Percentiles rank a stretch among this genome's conserved stretches.
Evolutionary conservation across 441 rosid species (phyloP).

Genomic region (Erodium trifolium): DNA sequence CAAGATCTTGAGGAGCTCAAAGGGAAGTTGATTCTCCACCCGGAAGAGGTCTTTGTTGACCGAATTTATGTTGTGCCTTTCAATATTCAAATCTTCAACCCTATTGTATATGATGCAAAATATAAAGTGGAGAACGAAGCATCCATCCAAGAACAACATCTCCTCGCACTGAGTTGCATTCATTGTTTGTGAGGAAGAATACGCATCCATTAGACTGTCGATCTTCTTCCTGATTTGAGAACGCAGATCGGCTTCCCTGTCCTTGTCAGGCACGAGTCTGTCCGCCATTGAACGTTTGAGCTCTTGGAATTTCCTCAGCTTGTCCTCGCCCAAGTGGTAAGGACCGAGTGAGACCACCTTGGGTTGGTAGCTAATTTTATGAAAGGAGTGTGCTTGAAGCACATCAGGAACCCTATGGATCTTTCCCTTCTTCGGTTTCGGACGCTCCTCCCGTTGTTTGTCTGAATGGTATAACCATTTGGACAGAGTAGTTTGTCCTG

Average conservation of each 20-base stretch:
- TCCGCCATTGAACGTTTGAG: neutral
- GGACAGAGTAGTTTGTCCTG: no score
- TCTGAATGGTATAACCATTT: no score
- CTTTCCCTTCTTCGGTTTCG: no score
- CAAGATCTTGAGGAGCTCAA: constrained; percentile 14
- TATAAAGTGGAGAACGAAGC: constrained; percentile 2
- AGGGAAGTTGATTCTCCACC: constrained; percentile 21
- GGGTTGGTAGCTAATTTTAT: neutral
- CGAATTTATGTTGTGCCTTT: constrained; percentile 8
- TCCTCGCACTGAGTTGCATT: constrained; percentile 1
- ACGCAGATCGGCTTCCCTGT: neutral
- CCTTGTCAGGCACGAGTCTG: neutral
- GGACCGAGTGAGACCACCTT: neutral
- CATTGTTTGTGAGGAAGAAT: neutral
- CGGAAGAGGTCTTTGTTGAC: constrained; percentile 12
- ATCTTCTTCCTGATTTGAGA: neutral
- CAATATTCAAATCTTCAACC: neutral
- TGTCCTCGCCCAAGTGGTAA: neutral
- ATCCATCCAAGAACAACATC: constrained; percentile 21
- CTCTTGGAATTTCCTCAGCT: neutral
- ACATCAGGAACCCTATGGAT: no score
- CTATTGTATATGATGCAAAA: neutral
- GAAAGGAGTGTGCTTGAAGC: no score
- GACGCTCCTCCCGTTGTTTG: no score
- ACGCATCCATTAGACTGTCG: neutral